Percentiles rank a stretch among this genome's conserved stretches.
Evolutionary conservation across 208 protist genomes (phyloP).

Genomic region (Zelonia costaricensis): DNA sequence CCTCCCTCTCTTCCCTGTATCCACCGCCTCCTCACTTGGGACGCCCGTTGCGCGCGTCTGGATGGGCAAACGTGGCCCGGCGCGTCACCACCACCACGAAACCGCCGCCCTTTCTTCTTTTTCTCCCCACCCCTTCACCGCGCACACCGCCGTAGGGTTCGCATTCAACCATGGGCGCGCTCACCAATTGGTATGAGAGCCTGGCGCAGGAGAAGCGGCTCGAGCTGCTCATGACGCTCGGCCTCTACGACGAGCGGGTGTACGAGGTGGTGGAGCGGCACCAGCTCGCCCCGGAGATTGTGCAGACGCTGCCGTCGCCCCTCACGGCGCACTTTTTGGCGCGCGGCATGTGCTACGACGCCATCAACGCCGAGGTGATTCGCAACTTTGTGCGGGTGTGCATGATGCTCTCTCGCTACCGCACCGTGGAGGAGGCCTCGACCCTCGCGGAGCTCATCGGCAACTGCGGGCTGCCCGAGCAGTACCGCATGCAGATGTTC

Average conservation of each 20-base stretch:
- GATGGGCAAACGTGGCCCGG: no score
- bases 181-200: conserved; percentile 68
- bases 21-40: no score
- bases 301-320: conserved; percentile 62
- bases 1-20: no score
- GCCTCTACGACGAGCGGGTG: conserved; percentile 88
- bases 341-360: conserved; percentile 83
- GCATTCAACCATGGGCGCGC: conserved; percentile 59
- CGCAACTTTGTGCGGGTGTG: conserved; percentile 82
- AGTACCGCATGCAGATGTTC: conserved; percentile 86
- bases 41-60: no score
- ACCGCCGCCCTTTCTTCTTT: no score
- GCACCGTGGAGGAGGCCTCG: conserved; percentile 64
- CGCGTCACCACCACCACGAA: no score
- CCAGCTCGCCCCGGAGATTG: conserved; percentile 50
- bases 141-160: no score
- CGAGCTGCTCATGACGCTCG: conserved; percentile 57
- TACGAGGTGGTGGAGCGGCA: conserved; percentile 86
- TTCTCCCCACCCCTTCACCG: conserved; percentile 4
- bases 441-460: conserved; percentile 83
- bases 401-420: conserved; percentile 82
- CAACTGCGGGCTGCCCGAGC: conserved; percentile 78
- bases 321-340: conserved; percentile 72
- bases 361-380: conserved; percentile 75
- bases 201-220: conserved; percentile 63